These are phyloP conservation scores for Lipomyces kockii DNA, from an alignment of 805 yeast genomes.

Conservation along the genomic window DNA sequence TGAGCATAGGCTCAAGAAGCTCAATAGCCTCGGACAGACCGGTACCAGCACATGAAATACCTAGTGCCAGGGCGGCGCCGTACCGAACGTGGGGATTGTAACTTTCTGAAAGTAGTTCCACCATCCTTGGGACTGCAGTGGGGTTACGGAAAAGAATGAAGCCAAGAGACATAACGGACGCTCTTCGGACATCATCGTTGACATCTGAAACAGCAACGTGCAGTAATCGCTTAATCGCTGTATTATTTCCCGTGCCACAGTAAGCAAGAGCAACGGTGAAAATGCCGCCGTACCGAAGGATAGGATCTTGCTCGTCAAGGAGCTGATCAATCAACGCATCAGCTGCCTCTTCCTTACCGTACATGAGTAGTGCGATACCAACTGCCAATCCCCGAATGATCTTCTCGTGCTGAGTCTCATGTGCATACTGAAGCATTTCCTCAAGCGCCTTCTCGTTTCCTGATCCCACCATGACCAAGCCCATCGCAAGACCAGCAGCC, in stretches of 20 bases:
- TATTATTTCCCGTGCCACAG: constrained; percentile 92
- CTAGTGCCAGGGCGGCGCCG: constrained; percentile 96
- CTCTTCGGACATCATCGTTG: constrained; percentile 94
- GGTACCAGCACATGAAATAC: constrained; percentile 96
- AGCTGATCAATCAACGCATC: constrained; percentile 68
- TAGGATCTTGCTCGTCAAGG: constrained; percentile 74
- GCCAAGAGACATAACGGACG: constrained; percentile 89
- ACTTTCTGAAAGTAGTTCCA: constrained; percentile 87
- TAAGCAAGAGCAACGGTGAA: constrained; percentile 93
- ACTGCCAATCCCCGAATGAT: constrained; percentile 91
- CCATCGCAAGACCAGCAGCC: constrained; percentile 96
- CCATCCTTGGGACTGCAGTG: constrained; percentile 92
- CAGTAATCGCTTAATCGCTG: constrained; percentile 80
- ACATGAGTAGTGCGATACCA: constrained; percentile 84
- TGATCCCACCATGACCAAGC: constrained; percentile 91
- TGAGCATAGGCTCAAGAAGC: constrained; percentile 87
- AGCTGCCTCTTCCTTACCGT: constrained; percentile 83
- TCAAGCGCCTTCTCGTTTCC: constrained; percentile 68
- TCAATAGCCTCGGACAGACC: constrained; percentile 87
- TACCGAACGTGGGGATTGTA: constrained; percentile 98
- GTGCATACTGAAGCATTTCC: constrained; percentile 89
- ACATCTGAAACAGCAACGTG: constrained; percentile 97
- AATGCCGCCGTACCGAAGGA: constrained; percentile 94
- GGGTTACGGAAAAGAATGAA: constrained; percentile 89
- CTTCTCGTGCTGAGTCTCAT: constrained; percentile 94